These are phyloP conservation scores for Aquilaria malaccensis DNA, from an alignment of 345 rosid genomes.

Conservation along the genomic window DNA sequence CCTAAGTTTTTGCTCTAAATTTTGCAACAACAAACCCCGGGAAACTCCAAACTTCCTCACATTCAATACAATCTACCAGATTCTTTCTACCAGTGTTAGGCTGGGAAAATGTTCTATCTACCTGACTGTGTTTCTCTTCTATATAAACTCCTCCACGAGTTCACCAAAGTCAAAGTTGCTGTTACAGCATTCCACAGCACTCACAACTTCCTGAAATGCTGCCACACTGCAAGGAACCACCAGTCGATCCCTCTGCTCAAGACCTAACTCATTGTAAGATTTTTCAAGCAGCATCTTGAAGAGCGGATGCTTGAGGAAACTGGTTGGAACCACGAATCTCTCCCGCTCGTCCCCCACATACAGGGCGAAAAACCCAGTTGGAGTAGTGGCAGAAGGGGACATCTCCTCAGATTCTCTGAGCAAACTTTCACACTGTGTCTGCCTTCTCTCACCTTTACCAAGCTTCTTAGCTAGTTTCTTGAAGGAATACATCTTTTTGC, in stretches of 20 bases:
- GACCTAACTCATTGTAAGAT: constrained; percentile 56
- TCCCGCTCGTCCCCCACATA: constrained; percentile 73
- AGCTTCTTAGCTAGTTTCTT: constrained; percentile 77
- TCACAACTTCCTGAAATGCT: constrained; percentile 58
- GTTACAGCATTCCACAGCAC: constrained; percentile 59
- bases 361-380: constrained; percentile 66
- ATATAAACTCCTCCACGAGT: constrained; percentile 66
- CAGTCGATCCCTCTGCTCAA: constrained; percentile 42
- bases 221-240: constrained; percentile 77
- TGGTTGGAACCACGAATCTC: constrained; percentile 66
- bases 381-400: constrained; percentile 29
- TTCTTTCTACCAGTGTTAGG: too few relatives aligned
- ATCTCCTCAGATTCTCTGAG: constrained; percentile 22
- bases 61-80: too few relatives aligned
- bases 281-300: constrained; percentile 82
- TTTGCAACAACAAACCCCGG: too few relatives aligned
- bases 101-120: too few relatives aligned
- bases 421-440: constrained; percentile 37
- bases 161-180: constrained; percentile 67
- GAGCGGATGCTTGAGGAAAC: constrained; percentile 67
- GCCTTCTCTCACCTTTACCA: constrained; percentile 28
- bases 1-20: too few relatives aligned
- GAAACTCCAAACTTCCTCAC: too few relatives aligned
- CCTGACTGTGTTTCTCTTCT: neutral
- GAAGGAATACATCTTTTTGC: constrained; percentile 63